Evolutionary conservation across 2,329 filamentous ascomycete species (phyloP), one percentile per base, ranked within the genome.

Genomic region (Calonectria henricotiae): DNA sequence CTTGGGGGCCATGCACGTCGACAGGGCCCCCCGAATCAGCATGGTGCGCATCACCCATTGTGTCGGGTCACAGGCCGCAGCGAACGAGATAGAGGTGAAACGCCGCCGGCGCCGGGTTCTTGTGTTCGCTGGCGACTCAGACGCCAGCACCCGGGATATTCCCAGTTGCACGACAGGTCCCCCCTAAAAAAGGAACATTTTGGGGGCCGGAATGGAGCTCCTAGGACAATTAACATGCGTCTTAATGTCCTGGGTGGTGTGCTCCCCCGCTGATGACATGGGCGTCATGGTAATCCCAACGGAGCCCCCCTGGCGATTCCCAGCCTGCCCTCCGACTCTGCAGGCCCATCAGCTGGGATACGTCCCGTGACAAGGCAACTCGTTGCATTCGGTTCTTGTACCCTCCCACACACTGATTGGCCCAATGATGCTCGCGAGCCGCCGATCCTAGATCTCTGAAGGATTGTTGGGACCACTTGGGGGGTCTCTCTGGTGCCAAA

Each of bases 41-140:
- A 77, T 74, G 75, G 74, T 73, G 71, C 75, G 68, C 76, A 78
- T 78, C 75, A 78, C 71, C 76, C 76, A 78, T 70, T 71, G 75
- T 77, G 76, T 78, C 76, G 76, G 76, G 76, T 78, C 76, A 67
- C 62, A 69, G 43, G 65, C 64, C 67, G 58, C 69, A 60, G 65
- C 67, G 60, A 44, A 75, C 68, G 62, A 65, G 55, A 70, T 73
- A 35, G 64, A 73, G 60, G 69, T 71, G 69, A 76, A 76, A 72
- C 70, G 62, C 51, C 72, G 62, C 51, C 73, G 51, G 51, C 30
- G 58, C 47, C 70, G 62, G 62, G 37, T 44, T 51, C 54, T 51
- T 62, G 67, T 54, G 66, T 60, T 63, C 47, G 66, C 63, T 65
- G 65, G 64, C 39, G 43, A 62, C 39, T 44, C 43, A 62, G 62